Evolutionary conservation across 1,139 yeast species (phyloP).

Genomic region (Suhomyces kunorum): DNA sequence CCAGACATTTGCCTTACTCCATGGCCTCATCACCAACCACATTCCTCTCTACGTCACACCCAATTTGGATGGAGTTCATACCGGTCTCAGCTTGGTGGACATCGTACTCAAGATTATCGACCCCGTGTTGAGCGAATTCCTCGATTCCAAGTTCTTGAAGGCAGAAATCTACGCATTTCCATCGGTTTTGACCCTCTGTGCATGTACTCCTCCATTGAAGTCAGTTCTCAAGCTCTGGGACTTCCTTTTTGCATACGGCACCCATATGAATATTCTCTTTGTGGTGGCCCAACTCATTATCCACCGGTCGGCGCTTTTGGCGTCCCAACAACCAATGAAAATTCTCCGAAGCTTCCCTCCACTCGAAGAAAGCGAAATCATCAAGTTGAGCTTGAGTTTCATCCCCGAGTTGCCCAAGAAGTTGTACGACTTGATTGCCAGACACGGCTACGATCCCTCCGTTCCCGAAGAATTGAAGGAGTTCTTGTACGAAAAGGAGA

Average conservation of each 20-base stretch:
- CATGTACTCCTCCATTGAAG: constrained; percentile 83
- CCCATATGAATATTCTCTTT: constrained; percentile 82
- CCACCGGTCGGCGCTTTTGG: constrained; percentile 61
- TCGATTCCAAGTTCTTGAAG: constrained; percentile 64
- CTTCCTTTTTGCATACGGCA: constrained; percentile 85
- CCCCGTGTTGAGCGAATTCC: constrained; percentile 61
- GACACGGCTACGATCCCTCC: constrained; percentile 67
- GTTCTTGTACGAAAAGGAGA: constrained; percentile 17
- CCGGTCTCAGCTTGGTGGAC: constrained; percentile 72
- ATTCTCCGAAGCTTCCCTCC: constrained; percentile 72
- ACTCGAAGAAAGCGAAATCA: constrained; percentile 71
- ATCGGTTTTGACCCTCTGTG: constrained; percentile 80
- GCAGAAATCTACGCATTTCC: constrained; percentile 92
- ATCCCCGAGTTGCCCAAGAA: constrained; percentile 72
- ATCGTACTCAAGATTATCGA: constrained; percentile 71
- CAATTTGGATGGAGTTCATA: constrained; percentile 79
- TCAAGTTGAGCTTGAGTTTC: constrained; percentile 77
- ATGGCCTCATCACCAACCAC: constrained; percentile 55
- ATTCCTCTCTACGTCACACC: constrained; percentile 82
- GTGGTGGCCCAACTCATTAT: constrained; percentile 81
- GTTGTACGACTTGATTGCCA: constrained; percentile 65
- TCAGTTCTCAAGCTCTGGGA: constrained; percentile 87
- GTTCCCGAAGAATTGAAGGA: constrained; percentile 43
- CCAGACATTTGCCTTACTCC: constrained; percentile 76
- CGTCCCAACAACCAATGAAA: constrained; percentile 70